These are phyloP conservation scores for Sherardia arvensis DNA, from an alignment of 257 asterid genomes.

Conservation along the genomic window DNA sequence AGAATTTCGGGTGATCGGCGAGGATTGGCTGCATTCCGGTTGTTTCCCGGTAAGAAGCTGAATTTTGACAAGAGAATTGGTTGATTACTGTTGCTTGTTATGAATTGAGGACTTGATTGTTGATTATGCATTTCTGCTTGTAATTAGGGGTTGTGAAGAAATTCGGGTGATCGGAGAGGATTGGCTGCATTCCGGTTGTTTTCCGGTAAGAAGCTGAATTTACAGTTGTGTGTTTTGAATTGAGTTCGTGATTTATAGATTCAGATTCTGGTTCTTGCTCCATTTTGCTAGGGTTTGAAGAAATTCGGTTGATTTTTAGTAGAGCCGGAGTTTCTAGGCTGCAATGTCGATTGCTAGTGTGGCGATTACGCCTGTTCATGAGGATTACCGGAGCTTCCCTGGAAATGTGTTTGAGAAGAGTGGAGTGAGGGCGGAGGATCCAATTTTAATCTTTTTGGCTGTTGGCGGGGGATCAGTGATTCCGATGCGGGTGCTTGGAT, in stretches of 20 bases:
- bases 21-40: too few species aligned
- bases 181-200: too few species aligned
- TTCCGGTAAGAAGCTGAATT: too few species aligned
- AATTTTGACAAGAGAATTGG: too few species aligned
- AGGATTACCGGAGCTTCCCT: slow-evolving; percentile 48
- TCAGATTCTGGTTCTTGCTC: background rate
- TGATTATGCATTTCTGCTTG: too few species aligned
- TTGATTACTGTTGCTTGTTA: too few species aligned
- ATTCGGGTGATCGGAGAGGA: too few species aligned
- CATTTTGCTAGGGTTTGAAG: background rate
- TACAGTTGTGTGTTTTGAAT: too few species aligned
- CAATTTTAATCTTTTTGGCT: slow-evolving; percentile 55
- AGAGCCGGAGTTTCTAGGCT: slow-evolving; percentile 13
- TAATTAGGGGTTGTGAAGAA: too few species aligned
- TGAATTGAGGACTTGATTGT: too few species aligned
- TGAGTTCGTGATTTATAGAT: background rate
- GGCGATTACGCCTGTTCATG: slow-evolving; percentile 56
- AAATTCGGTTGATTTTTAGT: background rate
- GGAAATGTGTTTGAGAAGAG: slow-evolving; percentile 29
- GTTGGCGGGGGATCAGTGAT: slow-evolving; percentile 54
- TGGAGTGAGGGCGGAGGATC: slow-evolving; percentile 34
- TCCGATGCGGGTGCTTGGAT: slow-evolving; percentile 59
- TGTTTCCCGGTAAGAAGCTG: too few species aligned
- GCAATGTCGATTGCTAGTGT: slow-evolving; percentile 69
- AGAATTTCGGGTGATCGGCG: too few species aligned